phyloP scores from a whole-genome alignment of 2,329 filamentous ascomycete genomes.

The Pseudopithomyces chartarum region DNA sequence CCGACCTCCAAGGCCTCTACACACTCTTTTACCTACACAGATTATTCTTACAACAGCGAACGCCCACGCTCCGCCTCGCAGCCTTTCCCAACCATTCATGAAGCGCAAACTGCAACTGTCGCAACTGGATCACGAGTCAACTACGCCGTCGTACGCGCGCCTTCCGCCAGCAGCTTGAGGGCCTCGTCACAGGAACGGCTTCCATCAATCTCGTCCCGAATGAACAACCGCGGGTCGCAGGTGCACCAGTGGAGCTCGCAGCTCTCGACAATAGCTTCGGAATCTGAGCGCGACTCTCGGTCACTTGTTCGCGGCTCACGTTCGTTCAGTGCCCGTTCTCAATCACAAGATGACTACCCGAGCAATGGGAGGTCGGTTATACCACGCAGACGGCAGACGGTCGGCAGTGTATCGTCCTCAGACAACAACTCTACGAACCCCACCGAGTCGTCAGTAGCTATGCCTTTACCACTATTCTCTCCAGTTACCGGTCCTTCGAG shows the following conservation, averaged over 20 bases:
- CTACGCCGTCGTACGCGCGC: slow-evolving; percentile 42
- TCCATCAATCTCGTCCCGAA: slow-evolving; percentile 44
- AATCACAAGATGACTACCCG: slow-evolving; percentile 37
- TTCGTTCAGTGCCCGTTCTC: slow-evolving; percentile 37
- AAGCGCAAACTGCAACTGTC: slow-evolving; percentile 39
- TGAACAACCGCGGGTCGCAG: slow-evolving; percentile 41
- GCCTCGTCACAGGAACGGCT: slow-evolving; percentile 37
- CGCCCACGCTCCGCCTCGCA: slow-evolving; percentile 35
- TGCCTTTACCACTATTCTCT: slow-evolving; percentile 45
- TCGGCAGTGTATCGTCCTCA: slow-evolving; percentile 41
- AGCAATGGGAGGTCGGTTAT: slow-evolving; percentile 26
- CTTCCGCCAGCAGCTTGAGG: slow-evolving; percentile 43
- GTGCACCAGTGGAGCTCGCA: slow-evolving; percentile 48
- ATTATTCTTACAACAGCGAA: slow-evolving; percentile 40
- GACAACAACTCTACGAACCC: slow-evolving; percentile 35
- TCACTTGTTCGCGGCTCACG: slow-evolving; percentile 38
- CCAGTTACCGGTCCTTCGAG: slow-evolving; percentile 26
- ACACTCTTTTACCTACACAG: slow-evolving; percentile 44
- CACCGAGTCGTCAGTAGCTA: slow-evolving; percentile 40
- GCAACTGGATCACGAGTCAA: slow-evolving; percentile 41
- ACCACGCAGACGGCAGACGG: slow-evolving; percentile 38
- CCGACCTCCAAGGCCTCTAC: slow-evolving; percentile 35
- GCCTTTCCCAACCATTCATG: slow-evolving; percentile 40
- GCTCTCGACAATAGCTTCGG: slow-evolving; percentile 45
- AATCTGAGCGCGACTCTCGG: slow-evolving; percentile 43